Evolutionary conservation across 805 yeast genomes (phyloP), one percentile per base, ranked within the genome.

Genomic region (Sugiyamaella chiloensis): DNA sequence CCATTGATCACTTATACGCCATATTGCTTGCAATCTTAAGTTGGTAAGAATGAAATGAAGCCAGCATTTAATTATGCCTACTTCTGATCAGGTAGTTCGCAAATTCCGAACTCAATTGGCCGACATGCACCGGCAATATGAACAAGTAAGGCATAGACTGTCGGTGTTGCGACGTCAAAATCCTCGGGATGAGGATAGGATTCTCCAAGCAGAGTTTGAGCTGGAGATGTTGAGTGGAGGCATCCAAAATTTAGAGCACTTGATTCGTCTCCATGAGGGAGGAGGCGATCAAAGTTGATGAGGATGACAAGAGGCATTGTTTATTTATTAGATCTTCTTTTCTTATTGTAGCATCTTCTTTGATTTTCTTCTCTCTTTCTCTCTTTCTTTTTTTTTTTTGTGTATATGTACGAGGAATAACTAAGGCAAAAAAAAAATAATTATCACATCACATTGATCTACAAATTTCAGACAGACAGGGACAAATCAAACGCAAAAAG

Each of bases 221-320:
- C 24, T 52, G 7, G 53, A 52, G 35, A 52, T 52, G 53, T 44
- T 52, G 21, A 19, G 31, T 2, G 56, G 56, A 7, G 56, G 47
- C 32, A 45, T 52, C 30, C 42, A 45, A 24, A 48, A 50, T 20
- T 20, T 50, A 12, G 45, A 47, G 36, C 21, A 29, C 19, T 26
- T 52, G 16, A 47, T 48, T 17, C 30, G 30, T 16, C 21, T 29
- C n/a, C 27, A 40, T 39, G 37, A 34, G 20, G 21, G 37, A n/a
- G n/a, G n/a, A n/a, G n/a, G n/a, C n/a, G n/a, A n/a, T n/a, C n/a
- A n/a, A n/a, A n/a, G n/a, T n/a, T n/a, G n/a, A n/a, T n/a, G n/a
- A n/a, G n/a, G n/a, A n/a, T n/a, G n/a, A n/a, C 29, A 11, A 26
- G 29, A 8, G 11, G 29, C 29, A 26, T 26, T 26, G 11, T 26